A percentile compares a stretch with the other conserved stretches of the same genome.
phyloP scores from a whole-genome alignment of 306 rosid genomes.

The Cicer pinnatifidum region DNA sequence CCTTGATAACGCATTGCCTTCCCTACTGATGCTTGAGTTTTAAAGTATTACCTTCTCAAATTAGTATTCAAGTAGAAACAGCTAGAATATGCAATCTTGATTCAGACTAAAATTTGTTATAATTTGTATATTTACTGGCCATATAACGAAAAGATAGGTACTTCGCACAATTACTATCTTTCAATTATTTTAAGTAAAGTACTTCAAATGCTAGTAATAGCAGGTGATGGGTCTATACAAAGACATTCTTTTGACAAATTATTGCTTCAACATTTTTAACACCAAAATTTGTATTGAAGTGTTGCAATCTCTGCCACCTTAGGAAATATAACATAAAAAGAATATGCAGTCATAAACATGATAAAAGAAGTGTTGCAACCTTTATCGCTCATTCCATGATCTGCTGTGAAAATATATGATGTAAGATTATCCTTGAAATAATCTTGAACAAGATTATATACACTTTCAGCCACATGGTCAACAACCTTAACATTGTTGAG shows the following conservation, averaged over 20 bases:
- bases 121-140: background rate
- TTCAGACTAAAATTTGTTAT: conserved; percentile 16
- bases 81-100: conserved; percentile 12
- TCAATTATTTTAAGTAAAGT: conserved; percentile 21
- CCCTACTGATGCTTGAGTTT: conserved; percentile 6
- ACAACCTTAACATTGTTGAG: conserved; percentile 91
- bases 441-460: conserved; percentile 72
- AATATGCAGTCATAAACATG: conserved; percentile 30
- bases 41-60: conserved; percentile 6
- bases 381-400: conserved; percentile 95
- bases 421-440: conserved; percentile 79
- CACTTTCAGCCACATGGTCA: conserved; percentile 81
- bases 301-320: background rate
- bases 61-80: conserved; percentile 18
- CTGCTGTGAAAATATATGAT: conserved; percentile 83
- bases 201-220: conserved; percentile 25
- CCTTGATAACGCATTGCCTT: conserved; percentile 18
- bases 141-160: conserved; percentile 2
- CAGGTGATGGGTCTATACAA: conserved; percentile 20
- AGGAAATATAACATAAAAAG: conserved; percentile 7
- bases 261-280: conserved; percentile 36
- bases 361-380: conserved; percentile 52
- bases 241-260: conserved; percentile 27
- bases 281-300: conserved; percentile 15
- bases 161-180: conserved; percentile 19